phyloP scores from a whole-genome alignment of 129 eudicot genomes.

The Pulicaria dysenterica region DNA sequence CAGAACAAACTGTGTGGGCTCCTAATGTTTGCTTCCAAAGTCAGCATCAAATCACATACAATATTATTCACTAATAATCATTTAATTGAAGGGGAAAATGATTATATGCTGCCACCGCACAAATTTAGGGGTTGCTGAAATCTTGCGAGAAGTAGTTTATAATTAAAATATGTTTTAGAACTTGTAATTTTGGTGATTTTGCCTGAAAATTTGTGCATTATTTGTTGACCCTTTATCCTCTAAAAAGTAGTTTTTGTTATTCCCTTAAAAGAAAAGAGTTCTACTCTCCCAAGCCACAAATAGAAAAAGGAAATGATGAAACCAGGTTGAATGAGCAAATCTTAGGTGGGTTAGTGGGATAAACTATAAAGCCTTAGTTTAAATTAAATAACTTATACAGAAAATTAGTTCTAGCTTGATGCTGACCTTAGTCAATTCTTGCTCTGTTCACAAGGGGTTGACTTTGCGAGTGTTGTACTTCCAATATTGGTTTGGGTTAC shows the following conservation, averaged over 20 bases:
- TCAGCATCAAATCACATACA: slow-evolving; percentile 11
- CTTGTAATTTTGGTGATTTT: slow-evolving; percentile 7
- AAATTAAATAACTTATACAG: no score
- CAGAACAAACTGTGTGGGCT: neutral
- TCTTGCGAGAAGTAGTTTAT: neutral
- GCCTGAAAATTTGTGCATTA: slow-evolving; percentile 5
- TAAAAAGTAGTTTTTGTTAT: neutral
- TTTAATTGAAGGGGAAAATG: neutral
- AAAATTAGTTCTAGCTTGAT: neutral
- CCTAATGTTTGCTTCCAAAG: neutral
- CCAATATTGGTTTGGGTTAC: slow-evolving; percentile 10
- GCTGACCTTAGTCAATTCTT: neutral
- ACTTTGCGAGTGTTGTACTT: neutral
- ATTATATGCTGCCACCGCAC: neutral
- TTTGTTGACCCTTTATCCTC: neutral
- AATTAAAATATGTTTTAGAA: neutral
- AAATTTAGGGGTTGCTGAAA: slow-evolving; percentile 12
- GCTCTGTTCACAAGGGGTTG: neutral
- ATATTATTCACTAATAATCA: neutral
- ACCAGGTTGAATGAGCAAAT: neutral
- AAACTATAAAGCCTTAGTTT: neutral
- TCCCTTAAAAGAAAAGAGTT: neutral
- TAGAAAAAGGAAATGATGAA: neutral
- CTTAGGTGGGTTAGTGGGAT: neutral
- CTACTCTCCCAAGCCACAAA: neutral